Evolutionary conservation across 345 rosid genomes (phyloP), one percentile per base, ranked within the genome.

Genomic region (Excoecaria agallocha): DNA sequence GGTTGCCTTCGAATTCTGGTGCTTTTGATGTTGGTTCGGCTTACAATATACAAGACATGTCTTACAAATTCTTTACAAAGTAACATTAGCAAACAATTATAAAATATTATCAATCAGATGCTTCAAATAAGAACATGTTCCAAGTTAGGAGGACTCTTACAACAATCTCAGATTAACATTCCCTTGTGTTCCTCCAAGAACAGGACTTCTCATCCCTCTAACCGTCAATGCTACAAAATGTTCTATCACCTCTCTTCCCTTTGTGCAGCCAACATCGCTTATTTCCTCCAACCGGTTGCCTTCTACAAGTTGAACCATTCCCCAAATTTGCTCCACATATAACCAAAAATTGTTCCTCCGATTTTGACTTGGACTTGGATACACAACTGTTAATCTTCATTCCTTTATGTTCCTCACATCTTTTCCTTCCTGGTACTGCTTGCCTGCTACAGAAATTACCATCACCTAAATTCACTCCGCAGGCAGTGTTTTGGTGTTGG

Each of bases 341-440:
- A 12, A 77, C n/a, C 70, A 59, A 17, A 4, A 57, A 1, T 49
- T 68, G 66, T 45, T 62, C 76, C 17, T 35, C 77, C 2, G 30
- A 30, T 30, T 30, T 30, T 30, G 30, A 30, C 30, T 30, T 30
- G 2, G 8, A 54, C 48, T 64, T 58, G 9, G 84, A 80, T 30
- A 77, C 70, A 17, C 77, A 77, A 69, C 79, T 80, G 20, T 69
- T 78, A 38, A 87, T 72, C 77, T 80, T 87, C 93, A 85, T 81
- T 65, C 96, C 96, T 80, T 85, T 87, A 38, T 91, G 94, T 59
- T 83, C 88, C 46, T 87, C 83, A 6, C 96, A 89, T 72, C 94
- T 82, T 79, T 84, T 78, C 77, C 91, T 88, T 73, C 91, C 94
- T 15, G 37, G 39, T 45, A 81, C 77, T 77, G 89, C 82, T 76